Conservation (phyloP, 768 basidiomycete genomes). For the Mycena vitilis region DNA sequence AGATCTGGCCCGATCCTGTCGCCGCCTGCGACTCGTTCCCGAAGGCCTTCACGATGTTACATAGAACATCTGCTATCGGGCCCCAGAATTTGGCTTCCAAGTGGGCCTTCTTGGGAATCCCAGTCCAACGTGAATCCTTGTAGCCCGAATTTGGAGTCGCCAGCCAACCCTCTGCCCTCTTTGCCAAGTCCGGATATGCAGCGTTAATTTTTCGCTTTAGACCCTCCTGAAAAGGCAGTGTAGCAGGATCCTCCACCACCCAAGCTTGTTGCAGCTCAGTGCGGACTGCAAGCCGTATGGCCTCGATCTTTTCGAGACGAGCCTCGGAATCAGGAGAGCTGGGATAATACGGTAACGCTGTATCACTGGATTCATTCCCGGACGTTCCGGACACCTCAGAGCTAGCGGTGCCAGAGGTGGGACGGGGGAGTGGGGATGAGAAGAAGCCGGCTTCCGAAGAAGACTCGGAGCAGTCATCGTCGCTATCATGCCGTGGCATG, state of each 20-base stretch:
- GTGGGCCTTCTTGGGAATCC: not conserved
- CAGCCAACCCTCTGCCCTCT: not conserved
- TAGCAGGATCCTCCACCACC: not conserved
- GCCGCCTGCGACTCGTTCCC: not conserved
- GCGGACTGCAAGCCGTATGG: not conserved
- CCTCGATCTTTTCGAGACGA: not conserved
- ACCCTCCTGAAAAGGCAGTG: constrained; percentile 1
- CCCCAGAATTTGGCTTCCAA: not conserved
- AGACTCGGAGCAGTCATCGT: no score
- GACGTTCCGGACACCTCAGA: no score
- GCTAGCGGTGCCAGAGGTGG: no score
- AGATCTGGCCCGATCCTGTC: no score
- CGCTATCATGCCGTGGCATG: no score
- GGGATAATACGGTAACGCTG: no score
- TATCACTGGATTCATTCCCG: no score
- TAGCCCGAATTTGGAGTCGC: not conserved
- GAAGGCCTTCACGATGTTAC: not conserved
- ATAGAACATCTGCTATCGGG: not conserved
- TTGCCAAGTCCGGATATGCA: constrained; percentile 5
- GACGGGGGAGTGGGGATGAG: no score
- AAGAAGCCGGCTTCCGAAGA: no score
- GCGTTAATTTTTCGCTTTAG: not conserved
- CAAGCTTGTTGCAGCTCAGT: not conserved
- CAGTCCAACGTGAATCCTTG: not conserved
- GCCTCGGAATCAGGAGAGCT: no score